A percentile compares a stretch with the other conserved stretches of the same genome.
phyloP scores from a whole-genome alignment of 2,329 filamentous ascomycete species.

The Aspergillus sp. region DNA sequence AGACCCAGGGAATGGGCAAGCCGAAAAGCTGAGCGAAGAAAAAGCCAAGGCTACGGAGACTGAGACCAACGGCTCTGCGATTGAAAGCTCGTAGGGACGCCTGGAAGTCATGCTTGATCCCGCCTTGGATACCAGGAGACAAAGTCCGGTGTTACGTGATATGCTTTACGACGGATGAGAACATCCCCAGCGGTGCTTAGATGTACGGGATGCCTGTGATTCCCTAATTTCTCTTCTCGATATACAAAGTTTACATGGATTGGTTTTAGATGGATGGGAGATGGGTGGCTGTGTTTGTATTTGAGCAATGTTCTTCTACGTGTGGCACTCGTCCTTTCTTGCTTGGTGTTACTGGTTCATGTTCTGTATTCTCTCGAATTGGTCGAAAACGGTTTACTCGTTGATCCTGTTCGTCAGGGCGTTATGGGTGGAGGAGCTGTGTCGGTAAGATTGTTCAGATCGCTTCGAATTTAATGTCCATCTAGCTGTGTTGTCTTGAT shows the following conservation, averaged over 20 bases:
- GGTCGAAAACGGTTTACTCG: too few relatives aligned
- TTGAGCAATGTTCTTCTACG: neutral
- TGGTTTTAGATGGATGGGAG: neutral
- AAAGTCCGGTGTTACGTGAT: constrained; percentile 3
- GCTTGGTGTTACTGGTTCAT: too few relatives aligned
- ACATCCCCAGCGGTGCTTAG: neutral
- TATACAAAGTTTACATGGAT: neutral
- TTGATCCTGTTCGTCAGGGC: too few relatives aligned
- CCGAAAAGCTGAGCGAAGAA: neutral
- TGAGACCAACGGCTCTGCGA: neutral
- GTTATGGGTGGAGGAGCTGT: too few relatives aligned
- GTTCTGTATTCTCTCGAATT: too few relatives aligned
- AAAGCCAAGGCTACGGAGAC: neutral
- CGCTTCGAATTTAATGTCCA: too few relatives aligned
- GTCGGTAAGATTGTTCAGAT: too few relatives aligned
- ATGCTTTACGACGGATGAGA: constrained; percentile 10
- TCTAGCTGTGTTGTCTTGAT: too few relatives aligned
- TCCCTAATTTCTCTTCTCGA: neutral
- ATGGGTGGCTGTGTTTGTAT: neutral
- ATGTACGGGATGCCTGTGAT: neutral
- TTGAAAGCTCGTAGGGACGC: neutral
- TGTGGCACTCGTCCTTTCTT: neutral
- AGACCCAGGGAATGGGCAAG: constrained; percentile 1
- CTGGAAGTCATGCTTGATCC: neutral
- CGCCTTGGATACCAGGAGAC: neutral